phyloP scores from a whole-genome alignment of 768 basidiomycete genomes.

The Hericium coralloides region DNA sequence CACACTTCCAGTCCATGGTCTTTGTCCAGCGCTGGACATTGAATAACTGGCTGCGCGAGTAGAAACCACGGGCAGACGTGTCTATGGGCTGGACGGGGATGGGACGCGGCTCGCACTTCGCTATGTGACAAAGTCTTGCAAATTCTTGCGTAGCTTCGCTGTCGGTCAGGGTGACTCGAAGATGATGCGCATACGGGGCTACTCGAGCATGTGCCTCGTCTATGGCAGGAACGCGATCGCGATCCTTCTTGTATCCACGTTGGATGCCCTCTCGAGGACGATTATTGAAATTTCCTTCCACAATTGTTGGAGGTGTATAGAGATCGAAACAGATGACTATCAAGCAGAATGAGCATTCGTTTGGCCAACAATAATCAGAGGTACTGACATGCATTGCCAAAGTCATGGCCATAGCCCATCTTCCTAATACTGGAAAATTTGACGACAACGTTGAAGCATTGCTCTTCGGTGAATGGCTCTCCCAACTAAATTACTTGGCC shows the following conservation, averaged over 20 bases:
- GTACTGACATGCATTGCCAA: constrained; percentile 3
- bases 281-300: constrained; percentile 48
- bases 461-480: constrained; percentile 8
- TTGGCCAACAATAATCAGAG: background rate
- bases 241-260: constrained; percentile 38
- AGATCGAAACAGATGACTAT: constrained; percentile 11
- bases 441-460: constrained; percentile 1
- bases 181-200: constrained; percentile 63
- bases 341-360: background rate
- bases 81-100: constrained; percentile 31
- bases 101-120: constrained; percentile 29
- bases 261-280: constrained; percentile 30
- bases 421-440: constrained; percentile 10
- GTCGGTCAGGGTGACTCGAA: constrained; percentile 53
- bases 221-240: constrained; percentile 49
- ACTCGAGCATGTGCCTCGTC: constrained; percentile 48
- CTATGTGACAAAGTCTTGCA: constrained; percentile 39
- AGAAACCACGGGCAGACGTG: constrained; percentile 42
- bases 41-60: constrained; percentile 36
- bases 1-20: constrained; percentile 52
- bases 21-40: constrained; percentile 36
- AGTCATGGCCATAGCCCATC: constrained; percentile 10
- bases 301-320: constrained; percentile 47
- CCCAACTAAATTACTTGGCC: constrained; percentile 3
- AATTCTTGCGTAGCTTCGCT: constrained; percentile 43